Base-by-base conservation (phyloP, 192 early-diverging fungal genomes). In the Lunasporangiospora selenospora region DNA sequence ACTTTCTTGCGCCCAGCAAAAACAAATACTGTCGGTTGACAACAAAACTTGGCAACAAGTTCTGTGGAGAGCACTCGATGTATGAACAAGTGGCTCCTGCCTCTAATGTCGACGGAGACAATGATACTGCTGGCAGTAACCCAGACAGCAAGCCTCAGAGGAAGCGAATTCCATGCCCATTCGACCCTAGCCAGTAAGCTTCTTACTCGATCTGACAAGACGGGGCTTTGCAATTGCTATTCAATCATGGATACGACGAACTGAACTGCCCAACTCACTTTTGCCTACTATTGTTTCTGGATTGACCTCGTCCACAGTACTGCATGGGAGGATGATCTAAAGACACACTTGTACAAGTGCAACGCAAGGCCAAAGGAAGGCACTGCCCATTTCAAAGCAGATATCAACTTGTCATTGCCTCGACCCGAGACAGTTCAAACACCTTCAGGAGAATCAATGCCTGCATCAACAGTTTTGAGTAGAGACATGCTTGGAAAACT, bases 141-240 rank as follows among this genome's bases (percentile, higher is more conserved):
- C 6, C 19, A 31, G 15, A 67, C 33, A 26, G 44, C 42, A 15
- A 47, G 13, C 37, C 53, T 26, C 51, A 60, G 23, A 33, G 55
- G 26, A 77, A 80, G 29, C 82, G 91, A 19, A 80, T 93, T 12
- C 89, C 87, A 13, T 93, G 91, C 55, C 90, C 91, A 13, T 90
- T 83, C 36, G 90, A 92, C 59, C 79, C 80, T 23, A 81, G 77
- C 32, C 91, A 93, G 83, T 90, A 84, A 63, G 81, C 82, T 12
- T 53, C 66, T 32, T n/a, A n/a, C n/a, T n/a, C n/a, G n/a, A n/a
- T n/a, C n/a, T n/a, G n/a, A n/a, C n/a, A n/a, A n/a, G n/a, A n/a
- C n/a, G n/a, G n/a, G n/a, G n/a, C n/a, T n/a, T n/a, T n/a, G n/a
- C n/a, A n/a, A n/a, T n/a, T n/a, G n/a, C n/a, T n/a, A n/a, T n/a